Conservation (phyloP, 306 rosid genomes). For the Lablab purpureus region DNA sequence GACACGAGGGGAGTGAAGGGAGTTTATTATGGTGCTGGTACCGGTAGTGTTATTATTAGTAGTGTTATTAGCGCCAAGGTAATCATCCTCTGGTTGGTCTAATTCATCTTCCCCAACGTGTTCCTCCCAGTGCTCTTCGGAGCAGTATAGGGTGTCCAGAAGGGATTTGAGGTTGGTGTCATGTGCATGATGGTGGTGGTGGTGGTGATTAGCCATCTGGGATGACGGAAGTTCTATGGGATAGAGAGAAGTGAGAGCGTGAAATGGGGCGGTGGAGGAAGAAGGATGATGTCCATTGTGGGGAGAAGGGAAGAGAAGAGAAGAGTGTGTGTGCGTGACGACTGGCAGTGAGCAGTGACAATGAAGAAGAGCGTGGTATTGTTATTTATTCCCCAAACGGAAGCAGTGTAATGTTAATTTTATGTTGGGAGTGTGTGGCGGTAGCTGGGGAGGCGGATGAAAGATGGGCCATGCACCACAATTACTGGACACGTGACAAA, state of each 20-base stretch:
- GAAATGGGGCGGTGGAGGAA: slow-evolving; percentile 34
- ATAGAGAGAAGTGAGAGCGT: neutral
- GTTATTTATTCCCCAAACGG: slow-evolving; percentile 40
- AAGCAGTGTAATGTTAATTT: neutral
- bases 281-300: slow-evolving; percentile 31
- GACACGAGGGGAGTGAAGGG: neutral
- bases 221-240: slow-evolving; percentile 40
- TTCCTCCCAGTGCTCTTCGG: slow-evolving; percentile 73
- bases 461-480: slow-evolving; percentile 66
- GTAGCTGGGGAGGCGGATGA: slow-evolving; percentile 44
- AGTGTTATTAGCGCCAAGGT: neutral
- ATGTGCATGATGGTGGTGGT: neutral
- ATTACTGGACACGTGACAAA: slow-evolving; percentile 75
- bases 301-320: neutral
- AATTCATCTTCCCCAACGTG: slow-evolving; percentile 37
- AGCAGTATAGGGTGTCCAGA: slow-evolving; percentile 75
- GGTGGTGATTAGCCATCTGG: slow-evolving; percentile 55
- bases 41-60: neutral
- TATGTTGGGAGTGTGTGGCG: slow-evolving; percentile 35
- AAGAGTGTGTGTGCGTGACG: neutral
- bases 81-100: slow-evolving; percentile 38
- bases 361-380: neutral
- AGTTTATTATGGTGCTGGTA: slow-evolving; percentile 26
- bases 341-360: neutral
- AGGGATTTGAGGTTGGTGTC: slow-evolving; percentile 25